A percentile compares a stretch with the other conserved stretches of the same genome.
These are phyloP conservation scores for Holtermanniella nyarrowii DNA, from an alignment of 768 basidiomycete genomes.

Conservation along the genomic window DNA sequence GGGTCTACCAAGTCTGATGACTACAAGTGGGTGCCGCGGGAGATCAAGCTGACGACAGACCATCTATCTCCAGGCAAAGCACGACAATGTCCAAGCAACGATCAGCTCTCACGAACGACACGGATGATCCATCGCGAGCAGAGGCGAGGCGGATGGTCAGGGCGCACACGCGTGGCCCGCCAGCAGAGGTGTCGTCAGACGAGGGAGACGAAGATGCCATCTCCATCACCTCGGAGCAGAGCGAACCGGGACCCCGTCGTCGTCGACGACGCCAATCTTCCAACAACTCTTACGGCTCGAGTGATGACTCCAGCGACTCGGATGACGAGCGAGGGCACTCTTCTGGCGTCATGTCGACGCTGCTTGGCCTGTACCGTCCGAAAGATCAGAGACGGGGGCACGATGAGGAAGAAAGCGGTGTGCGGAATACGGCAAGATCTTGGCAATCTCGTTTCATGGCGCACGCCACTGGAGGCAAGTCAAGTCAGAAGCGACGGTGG, in stretches of 20 bases:
- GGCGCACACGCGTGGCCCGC: not conserved
- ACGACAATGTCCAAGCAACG: not conserved
- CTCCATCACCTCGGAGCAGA: not conserved
- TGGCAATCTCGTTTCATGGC: not conserved
- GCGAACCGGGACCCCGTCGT: no score
- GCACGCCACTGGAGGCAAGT: not conserved
- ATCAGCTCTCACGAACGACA: not conserved
- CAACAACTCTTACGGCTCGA: not conserved
- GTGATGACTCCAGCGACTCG: not conserved
- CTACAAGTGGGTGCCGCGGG: no score
- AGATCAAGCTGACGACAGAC: not conserved
- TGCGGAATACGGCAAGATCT: not conserved
- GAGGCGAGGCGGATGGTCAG: not conserved
- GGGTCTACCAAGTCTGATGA: not conserved
- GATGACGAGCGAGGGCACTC: not conserved
- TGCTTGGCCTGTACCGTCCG: not conserved
- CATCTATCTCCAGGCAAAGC: not conserved
- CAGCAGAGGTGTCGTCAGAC: not conserved
- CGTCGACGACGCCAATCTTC: not conserved
- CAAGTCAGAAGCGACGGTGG: not conserved
- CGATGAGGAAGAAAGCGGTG: not conserved
- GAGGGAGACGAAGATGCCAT: not conserved
- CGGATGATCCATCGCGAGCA: not conserved
- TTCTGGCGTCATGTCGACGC: not conserved
- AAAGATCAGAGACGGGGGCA: not conserved